These are phyloP conservation scores for Collybia nuda DNA, from an alignment of 768 basidiomycete species.

Conservation along the genomic window DNA sequence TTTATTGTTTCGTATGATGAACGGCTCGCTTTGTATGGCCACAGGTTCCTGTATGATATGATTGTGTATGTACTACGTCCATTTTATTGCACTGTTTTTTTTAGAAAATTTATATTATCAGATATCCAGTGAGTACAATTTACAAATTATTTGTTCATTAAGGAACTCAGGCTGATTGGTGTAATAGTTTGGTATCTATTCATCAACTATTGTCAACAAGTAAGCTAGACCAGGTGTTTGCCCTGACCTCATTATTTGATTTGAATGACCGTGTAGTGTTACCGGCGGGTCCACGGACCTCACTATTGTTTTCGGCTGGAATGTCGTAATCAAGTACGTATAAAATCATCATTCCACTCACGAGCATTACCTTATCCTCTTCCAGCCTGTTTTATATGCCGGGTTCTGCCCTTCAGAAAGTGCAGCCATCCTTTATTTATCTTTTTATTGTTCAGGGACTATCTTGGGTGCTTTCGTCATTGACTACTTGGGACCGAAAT, in stretches of 20 bases:
- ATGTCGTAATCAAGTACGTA: constrained; percentile 76
- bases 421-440: not conserved
- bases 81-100: not conserved
- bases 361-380: no score
- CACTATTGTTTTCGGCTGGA: constrained; percentile 76
- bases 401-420: constrained; percentile 18
- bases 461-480: constrained; percentile 74
- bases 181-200: constrained; percentile 72
- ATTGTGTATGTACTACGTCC: constrained; percentile 52
- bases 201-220: constrained; percentile 70
- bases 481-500: constrained; percentile 74
- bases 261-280: constrained; percentile 39
- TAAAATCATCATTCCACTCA: not conserved
- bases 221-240: constrained; percentile 27
- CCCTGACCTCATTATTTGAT: not conserved
- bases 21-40: not conserved
- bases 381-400: constrained; percentile 38
- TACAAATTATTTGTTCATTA: not conserved
- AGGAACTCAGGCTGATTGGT: no score
- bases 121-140: constrained; percentile 57
- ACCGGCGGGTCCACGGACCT: constrained; percentile 55
- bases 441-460: constrained; percentile 48
- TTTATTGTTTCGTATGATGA: not conserved
- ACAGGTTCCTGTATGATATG: constrained; percentile 77
- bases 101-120: constrained; percentile 17